A percentile compares a stretch with the other conserved stretches of the same genome.
Evolutionary conservation across 768 basidiomycete genomes (phyloP).

Genomic region (Boletellus sp.): DNA sequence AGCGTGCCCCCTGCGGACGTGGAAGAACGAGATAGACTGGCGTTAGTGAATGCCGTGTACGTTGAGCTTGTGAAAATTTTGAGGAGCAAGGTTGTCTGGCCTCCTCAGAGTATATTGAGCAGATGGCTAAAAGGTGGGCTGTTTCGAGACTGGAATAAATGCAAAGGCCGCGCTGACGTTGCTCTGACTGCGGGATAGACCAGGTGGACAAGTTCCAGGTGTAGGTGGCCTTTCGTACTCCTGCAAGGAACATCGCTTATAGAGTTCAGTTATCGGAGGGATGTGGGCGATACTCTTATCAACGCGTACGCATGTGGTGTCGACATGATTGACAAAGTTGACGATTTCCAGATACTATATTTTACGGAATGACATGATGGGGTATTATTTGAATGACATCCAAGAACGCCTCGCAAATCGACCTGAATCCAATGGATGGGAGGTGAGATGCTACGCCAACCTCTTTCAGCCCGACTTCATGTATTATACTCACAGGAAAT

Average conservation of each 20-base stretch:
- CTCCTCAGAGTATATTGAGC: conserved; percentile 39
- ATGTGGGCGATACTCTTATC: conserved; percentile 83
- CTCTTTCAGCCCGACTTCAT: neutral
- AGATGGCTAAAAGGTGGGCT: conserved; percentile 69
- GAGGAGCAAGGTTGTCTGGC: conserved; percentile 74
- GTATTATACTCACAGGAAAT: conserved; percentile 54
- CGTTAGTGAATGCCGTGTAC: conserved; percentile 72
- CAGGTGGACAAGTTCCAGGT: conserved; percentile 76
- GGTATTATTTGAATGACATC: conserved; percentile 62
- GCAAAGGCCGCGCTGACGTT: conserved; percentile 2
- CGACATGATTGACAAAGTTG: conserved; percentile 1
- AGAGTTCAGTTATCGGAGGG: conserved; percentile 65
- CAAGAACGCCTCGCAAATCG: conserved; percentile 46
- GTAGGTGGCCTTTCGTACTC: conserved; percentile 39
- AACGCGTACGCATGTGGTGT: conserved; percentile 61
- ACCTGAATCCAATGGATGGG: conserved; percentile 58
- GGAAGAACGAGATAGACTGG: conserved; percentile 40
- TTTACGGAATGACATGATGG: conserved; percentile 78
- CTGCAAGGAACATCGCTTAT: neutral
- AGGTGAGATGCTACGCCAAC: conserved; percentile 44
- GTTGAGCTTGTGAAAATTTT: conserved; percentile 70
- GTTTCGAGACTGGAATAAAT: neutral
- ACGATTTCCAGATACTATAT: conserved; percentile 68
- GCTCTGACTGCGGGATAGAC: conserved; percentile 41
- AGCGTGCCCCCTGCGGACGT: conserved; percentile 14